Evolutionary conservation across 352 stramenopile genomes (phyloP), one percentile per base, ranked within the genome.

Genomic region (Phytophthora sp.): DNA sequence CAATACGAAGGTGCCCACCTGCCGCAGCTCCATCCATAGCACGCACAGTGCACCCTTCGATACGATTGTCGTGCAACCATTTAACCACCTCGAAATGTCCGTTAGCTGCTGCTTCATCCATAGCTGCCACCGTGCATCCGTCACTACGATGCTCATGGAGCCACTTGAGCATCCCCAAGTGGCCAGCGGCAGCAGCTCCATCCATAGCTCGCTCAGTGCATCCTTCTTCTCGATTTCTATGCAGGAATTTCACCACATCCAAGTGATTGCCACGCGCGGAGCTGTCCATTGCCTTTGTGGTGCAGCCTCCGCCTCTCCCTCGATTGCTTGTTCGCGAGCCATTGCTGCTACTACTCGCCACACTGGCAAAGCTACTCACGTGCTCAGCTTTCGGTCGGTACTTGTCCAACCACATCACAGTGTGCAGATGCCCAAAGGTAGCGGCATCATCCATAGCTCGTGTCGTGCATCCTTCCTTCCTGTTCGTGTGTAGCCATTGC

Each of bases 361-460:
- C 61, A 46, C 41, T 71, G 9, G 30, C 39, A 11, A 47, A 70
- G 9, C 36, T 52, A 13, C 58, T 60, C 12, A 35, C 51, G 26
- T 29, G 59, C 7, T 67, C 57, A 7, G 44, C 21, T 15, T 36
- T 68, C n/a, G 66, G 23, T 30, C 60, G 39, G 29, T 76, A 60
- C 7, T 74, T 63, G 30, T 69, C 35, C 21, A 85, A 53, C 71
- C 71, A 85, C 52, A 70, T 63, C 4, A 81, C 26, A 2, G 79
- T 69, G 8, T 65, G 64, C 3, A 82, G 26, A 21, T 81, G 66
- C 2, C 77, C 69, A 24, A 71, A 73, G 0, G 69, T 46, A 7
- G 77, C 77, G 7, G 77, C 77, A 2, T 59, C 41, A n/a, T 79
- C 71, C 62, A 85, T 83, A 1, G 77, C 77, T 8, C 53, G 38